Evolutionary conservation across 2,329 filamentous ascomycete species (phyloP), one percentile per base, ranked within the genome.

Genomic region (Pestalotiopsis fici): DNA sequence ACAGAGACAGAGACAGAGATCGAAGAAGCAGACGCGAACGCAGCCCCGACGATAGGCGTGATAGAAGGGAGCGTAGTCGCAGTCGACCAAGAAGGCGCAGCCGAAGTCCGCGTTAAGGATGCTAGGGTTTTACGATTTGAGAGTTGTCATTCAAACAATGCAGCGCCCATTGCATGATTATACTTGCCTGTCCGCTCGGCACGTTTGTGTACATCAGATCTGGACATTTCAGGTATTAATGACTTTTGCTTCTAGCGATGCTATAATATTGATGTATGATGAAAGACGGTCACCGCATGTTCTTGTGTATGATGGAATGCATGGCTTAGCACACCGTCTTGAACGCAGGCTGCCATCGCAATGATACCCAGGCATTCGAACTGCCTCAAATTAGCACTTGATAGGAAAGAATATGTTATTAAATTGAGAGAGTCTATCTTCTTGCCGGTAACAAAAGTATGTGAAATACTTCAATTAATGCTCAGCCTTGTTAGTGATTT

Each of bases 1-100:
- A 69, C 63, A 65, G n/a, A n/a, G 62, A 64, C 47, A 74, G 78
- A 65, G 67, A 72, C 54, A 68, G 70, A 15, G 59, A 64, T 7
- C 55, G 65, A 50, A 37, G 70, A 66, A 61, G 47, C 37, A 72
- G 71, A 27, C 65, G 65, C 43, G 66, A 67, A 23, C 74, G 72
- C 39, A 73, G 76, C 35, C 64, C 74, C 3, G 75, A 76, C 15
- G 66, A 77, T 18, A 78, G 78, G 18, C 71, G 78, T 13, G 75
- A 75, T 23, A 74, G 78, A n/a, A 73, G 76, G 28, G 69, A 77
- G 12, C 67, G 69, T 60, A 72, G 66, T 61, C 70, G 69, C 47
- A 69, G 72, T 62, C 69, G 72, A 59, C 74, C 65, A 43, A 69
- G 69, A 55, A 70, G 72, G 64, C 69, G 72, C 59, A 75, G 72